phyloP scores from a whole-genome alignment of 352 stramenopile species.

The Phytophthora crassamura region DNA sequence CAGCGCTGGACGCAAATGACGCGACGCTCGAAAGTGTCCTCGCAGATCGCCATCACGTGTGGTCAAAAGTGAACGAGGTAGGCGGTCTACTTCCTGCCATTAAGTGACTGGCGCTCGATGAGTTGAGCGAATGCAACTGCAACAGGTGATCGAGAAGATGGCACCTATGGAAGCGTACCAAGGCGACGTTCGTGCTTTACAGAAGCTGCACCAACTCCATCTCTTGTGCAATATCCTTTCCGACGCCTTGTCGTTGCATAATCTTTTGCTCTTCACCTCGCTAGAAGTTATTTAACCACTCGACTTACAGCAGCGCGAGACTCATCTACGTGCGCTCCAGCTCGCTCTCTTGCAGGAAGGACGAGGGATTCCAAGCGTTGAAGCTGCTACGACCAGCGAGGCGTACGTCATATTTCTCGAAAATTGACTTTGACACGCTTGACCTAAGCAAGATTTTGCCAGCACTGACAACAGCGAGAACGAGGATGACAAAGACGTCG shows the following conservation, averaged over 20 bases:
- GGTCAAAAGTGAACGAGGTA: conserved; percentile 49
- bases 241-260: neutral
- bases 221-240: conserved; percentile 75
- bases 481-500: conserved; percentile 18
- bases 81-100: neutral
- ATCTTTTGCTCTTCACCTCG: neutral
- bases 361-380: conserved; percentile 4
- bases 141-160: conserved; percentile 42
- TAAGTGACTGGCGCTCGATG: neutral
- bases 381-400: conserved; percentile 1
- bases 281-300: conserved; percentile 14
- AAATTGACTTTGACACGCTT: conserved; percentile 12
- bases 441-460: neutral
- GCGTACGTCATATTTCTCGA: conserved; percentile 21
- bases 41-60: conserved; percentile 32
- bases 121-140: conserved; percentile 6
- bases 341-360: conserved; percentile 54
- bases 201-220: conserved; percentile 62
- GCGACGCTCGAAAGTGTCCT: conserved; percentile 35
- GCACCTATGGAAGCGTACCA: conserved; percentile 37
- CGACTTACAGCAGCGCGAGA: conserved; percentile 60
- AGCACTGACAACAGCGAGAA: conserved; percentile 6
- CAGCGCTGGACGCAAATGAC: conserved; percentile 5
- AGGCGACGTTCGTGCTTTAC: conserved; percentile 45
- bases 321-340: conserved; percentile 63